Evolutionary conservation across 495 filamentous ascomycete species (phyloP).

Genomic region (Neurospora sp.): DNA sequence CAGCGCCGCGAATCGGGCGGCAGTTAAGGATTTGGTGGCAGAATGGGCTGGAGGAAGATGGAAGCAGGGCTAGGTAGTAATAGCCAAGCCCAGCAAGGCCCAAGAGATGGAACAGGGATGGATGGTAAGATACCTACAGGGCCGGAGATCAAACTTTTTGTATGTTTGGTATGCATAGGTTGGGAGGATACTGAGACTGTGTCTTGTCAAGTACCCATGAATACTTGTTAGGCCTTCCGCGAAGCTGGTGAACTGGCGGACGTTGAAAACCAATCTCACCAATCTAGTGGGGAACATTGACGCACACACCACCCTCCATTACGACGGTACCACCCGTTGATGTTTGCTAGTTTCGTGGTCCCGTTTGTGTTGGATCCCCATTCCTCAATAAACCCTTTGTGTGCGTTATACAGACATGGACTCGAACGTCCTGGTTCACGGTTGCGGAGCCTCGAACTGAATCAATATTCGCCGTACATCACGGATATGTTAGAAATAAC

Average conservation of each 20-base stretch:
- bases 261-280: not conserved
- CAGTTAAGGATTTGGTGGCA: constrained; percentile 4
- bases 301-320: not conserved
- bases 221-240: not conserved
- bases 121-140: not conserved
- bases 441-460: constrained; percentile 17
- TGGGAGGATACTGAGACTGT: not conserved
- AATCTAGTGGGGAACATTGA: not conserved
- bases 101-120: not conserved
- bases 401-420: constrained; percentile 6
- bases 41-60: constrained; percentile 12
- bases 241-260: not conserved
- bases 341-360: constrained; percentile 9
- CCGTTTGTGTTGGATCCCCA: constrained; percentile 6
- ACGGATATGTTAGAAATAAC: constrained; percentile 9
- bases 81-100: constrained; percentile 7
- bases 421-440: constrained; percentile 11
- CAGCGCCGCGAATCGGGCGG: constrained; percentile 9
- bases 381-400: not conserved
- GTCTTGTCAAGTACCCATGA: not conserved
- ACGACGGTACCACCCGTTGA: not conserved
- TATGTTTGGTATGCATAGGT: not conserved
- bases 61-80: not conserved
- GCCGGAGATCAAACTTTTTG: not conserved
- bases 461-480: constrained; percentile 15